Base-by-base conservation (phyloP, 1,139 yeast genomes). In the Yamadazyma atmosphaerica region DNA sequence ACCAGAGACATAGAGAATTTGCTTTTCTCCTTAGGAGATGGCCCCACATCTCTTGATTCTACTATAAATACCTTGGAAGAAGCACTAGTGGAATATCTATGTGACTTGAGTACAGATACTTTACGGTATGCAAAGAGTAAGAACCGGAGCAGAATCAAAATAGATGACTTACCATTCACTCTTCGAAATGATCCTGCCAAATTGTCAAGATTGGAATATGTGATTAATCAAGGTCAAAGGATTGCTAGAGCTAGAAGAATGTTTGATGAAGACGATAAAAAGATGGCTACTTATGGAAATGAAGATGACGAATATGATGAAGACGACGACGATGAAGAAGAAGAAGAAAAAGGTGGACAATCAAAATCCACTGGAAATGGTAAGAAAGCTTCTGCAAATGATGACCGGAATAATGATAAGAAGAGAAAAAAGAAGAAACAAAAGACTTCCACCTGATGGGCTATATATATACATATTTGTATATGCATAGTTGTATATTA, bases 131-230 rank as follows among this genome's bases (percentile, higher is more conserved):
- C 67, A 11, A 49, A 50, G 34, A 46, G 58, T 12, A 64, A 62
- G 14, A 82, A 83, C 33, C 72, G 95, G 34, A 78, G 78, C 38
- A 81, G 94, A 58, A 79, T 90, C 45, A 84, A 85, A 53, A 83
- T 89, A 38, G 96, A 88, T 44, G 98, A 90, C 58, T 81, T 90
- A 63, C 86, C 85, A 50, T 88, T 88, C 64, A 94, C 88, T 0
- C 65, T 90, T 41, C 69, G 96, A 33, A 79, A 83, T 48, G 98
- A 90, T 52, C 86, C 94, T 1, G 74, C 81, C 40, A 90, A 89
- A 56, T 72, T 88, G 35, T 94, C 95, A 10, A 77, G 98, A 58
- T 79, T 89, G 26, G 84, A 86, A 49, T 94, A 89, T 56, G 76
- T 90, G 49, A 73, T 87, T 41, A 75, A 79, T 35, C 76, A 86